Evolutionary conservation across 306 rosid genomes (phyloP).

Genomic region (Adenanthera pavonina): DNA sequence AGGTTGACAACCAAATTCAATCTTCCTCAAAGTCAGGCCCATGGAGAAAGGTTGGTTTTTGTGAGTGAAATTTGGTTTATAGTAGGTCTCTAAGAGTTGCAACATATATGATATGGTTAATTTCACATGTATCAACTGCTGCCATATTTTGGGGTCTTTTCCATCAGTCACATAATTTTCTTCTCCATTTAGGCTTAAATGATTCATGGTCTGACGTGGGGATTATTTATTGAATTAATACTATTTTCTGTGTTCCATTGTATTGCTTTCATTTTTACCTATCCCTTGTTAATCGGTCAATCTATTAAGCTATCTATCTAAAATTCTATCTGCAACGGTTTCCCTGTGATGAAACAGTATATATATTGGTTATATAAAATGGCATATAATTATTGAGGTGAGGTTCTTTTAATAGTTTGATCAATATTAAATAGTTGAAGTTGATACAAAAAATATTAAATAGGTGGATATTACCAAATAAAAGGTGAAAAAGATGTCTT

Average conservation of each 20-base stretch:
- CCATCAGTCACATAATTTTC: conserved; percentile 21
- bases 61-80: conserved; percentile 32
- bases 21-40: conserved; percentile 90
- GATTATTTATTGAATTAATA: not conserved
- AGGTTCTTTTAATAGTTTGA: conserved; percentile 14
- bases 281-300: conserved; percentile 3
- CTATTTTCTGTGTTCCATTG: conserved; percentile 1
- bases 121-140: conserved; percentile 23
- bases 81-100: conserved; percentile 22
- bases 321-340: conserved; percentile 7
- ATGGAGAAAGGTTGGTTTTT: conserved; percentile 93
- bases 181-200: conserved; percentile 31
- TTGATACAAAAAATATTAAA: no score
- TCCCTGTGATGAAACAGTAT: conserved; percentile 29
- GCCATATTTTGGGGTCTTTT: conserved; percentile 17
- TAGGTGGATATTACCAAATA: no score
- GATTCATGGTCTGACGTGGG: conserved; percentile 18
- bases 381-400: conserved; percentile 14
- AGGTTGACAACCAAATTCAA: conserved; percentile 80
- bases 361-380: conserved; percentile 26
- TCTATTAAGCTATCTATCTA: not conserved
- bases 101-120: conserved; percentile 6
- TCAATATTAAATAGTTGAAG: conserved; percentile 10
- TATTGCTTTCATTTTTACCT: conserved; percentile 8
- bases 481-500: conserved; percentile 7